These are phyloP conservation scores for Microcyclosporella mali DNA, from an alignment of 2,329 filamentous ascomycete species.

Conservation along the genomic window DNA sequence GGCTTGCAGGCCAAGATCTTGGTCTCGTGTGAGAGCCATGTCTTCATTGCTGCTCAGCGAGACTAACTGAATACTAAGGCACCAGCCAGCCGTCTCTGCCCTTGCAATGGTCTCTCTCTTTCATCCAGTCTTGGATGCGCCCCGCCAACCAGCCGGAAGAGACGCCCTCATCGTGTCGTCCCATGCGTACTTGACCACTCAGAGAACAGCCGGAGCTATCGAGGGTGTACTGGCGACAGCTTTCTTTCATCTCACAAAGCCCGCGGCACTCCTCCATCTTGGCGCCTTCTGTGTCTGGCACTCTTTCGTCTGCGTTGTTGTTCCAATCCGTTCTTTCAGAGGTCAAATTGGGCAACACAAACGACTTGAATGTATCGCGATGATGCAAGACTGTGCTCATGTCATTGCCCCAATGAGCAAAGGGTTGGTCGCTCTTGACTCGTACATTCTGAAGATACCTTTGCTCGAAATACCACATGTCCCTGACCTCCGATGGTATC, in stretches of 20 bases:
- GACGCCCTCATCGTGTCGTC: conserved; percentile 11
- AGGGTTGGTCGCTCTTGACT: neutral
- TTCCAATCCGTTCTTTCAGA: conserved; percentile 21
- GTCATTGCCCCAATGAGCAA: conserved; percentile 9
- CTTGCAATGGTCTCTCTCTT: conserved; percentile 12
- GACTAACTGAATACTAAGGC: too few relatives aligned
- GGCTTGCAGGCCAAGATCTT: too few relatives aligned
- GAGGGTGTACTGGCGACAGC: conserved; percentile 25
- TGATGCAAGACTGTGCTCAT: conserved; percentile 21
- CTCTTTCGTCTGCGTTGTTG: conserved; percentile 20
- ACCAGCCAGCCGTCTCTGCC: conserved; percentile 12
- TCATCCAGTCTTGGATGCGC: conserved; percentile 16
- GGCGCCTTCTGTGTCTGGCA: conserved; percentile 10
- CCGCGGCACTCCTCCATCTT: conserved; percentile 21
- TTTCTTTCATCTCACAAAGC: conserved; percentile 16
- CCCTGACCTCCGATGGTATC: conserved; percentile 19
- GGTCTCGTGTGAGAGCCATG: too few relatives aligned
- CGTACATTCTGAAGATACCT: conserved; percentile 15
- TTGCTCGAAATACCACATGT: conserved; percentile 29
- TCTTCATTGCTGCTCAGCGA: too few relatives aligned
- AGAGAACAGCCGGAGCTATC: conserved; percentile 19
- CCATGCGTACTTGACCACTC: conserved; percentile 15
- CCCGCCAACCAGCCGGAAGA: conserved; percentile 23
- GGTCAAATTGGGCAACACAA: conserved; percentile 22
- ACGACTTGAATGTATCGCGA: conserved; percentile 26